Evolutionary conservation across 306 rosid genomes (phyloP), one percentile per base, ranked within the genome.

Genomic region (Leucaena leucocephala): DNA sequence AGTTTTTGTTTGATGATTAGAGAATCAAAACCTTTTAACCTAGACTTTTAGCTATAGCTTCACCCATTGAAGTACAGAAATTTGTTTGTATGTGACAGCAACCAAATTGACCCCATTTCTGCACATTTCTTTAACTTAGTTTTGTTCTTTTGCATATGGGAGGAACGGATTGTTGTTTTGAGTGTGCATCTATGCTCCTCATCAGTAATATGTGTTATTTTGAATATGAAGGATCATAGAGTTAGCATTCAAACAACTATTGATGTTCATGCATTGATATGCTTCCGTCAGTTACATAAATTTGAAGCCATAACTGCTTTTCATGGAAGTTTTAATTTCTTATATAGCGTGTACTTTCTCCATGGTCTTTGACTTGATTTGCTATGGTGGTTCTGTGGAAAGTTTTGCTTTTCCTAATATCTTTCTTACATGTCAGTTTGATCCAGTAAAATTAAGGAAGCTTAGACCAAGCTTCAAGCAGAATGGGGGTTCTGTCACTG

Each of bases 401-500:
- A 69, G 36, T 68, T 21, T 2, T 46, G 21, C 74, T 76, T 34
- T 78, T 80, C 38, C 66, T 78, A 62, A 76, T 74, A 44, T 61
- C 43, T 64, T 83, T 50, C 49, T 35, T 80, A n/a, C 74, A 35
- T 52, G 67, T 77, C 80, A 95, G 98, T 95, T 95, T 63, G 98
- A 95, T 95, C 89, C 94, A 84, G 87, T 84, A 50, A 95, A 93
- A 79, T 83, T 95, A 76, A 87, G 79, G 81, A 92, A 86, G 84
- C 98, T 95, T 55, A 89, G 87, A 78, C 94, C 98, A 64, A 95
- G 91, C 89, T 95, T 95, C 76, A 93, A 90, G 88, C 57, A 21
- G 13, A 82, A 68, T 74, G 97, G 97, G 17, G 98, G 98, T 79
- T 76, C 98, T 72, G 98, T 95, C 44, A 93, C 98, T 39, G 99